Evolutionary conservation across 495 filamentous ascomycete species (phyloP), one percentile per base, ranked within the genome.

Genomic region (Neurospora terricola): DNA sequence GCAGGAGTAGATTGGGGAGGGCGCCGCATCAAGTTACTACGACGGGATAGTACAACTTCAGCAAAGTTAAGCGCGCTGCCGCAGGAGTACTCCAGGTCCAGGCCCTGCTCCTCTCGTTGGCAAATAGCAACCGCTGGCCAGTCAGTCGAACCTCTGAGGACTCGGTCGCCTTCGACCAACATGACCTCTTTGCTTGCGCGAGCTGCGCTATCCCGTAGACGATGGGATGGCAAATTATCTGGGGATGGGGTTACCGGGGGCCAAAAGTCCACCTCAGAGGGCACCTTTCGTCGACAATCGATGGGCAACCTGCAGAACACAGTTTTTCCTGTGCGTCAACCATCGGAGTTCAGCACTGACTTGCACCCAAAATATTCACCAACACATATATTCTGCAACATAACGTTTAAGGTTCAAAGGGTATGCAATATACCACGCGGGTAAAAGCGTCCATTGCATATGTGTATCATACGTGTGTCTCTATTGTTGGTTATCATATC

Each of bases 11-110:
- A 30, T 62, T 62, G 23, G 54, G 54, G 54, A n/a, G 48, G 54
- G 12, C 12, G 54, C 54, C 54, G 54, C 54, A 62, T 62, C 54
- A 30, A 62, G 54, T 62, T 34, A 62, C 54, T 62, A 62, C 12
- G 54, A 62, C 54, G 54, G 23, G 54, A 62, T 34, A 62, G 54
- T 62, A 62, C 54, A 34, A 62, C 54, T 62, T 62, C 2, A 30
- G 27, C 54, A 62, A 59, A 71, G 18, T 40, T 71, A 71, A 71
- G 70, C 70, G 70, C 70, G 70, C 70, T 71, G 70, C 38, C 27
- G 70, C 38, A 30, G 38, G 21, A 45, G 30, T 62, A 34, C 54
- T 62, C 54, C 54, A 62, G 27, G 27, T 62, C 27, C 14, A 34
- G 54, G 54, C 27, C 21, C 54, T 62, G 54, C 54, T 62, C 54